Conservation (phyloP, 2,329 filamentous ascomycete genomes). For the Claviceps fusiformis region DNA sequence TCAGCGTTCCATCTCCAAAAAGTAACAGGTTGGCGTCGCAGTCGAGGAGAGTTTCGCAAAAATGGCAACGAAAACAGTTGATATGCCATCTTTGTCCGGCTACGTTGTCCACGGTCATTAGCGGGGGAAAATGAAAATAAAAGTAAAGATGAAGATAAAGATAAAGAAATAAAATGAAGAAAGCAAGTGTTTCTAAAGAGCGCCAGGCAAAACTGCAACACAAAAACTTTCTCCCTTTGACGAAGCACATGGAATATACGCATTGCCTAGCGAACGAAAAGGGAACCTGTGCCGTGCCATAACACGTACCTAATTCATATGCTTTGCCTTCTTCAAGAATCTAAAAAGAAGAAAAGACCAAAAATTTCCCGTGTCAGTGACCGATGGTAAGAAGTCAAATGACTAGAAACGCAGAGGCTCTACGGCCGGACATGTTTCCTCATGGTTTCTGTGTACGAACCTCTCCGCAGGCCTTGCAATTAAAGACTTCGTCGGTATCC, state of each 20-base stretch:
- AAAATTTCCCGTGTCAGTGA: neutral
- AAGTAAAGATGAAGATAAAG: neutral
- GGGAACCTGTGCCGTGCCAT: neutral
- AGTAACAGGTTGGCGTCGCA: constrained; percentile 95
- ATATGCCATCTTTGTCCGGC: constrained; percentile 97
- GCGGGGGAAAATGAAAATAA: constrained; percentile 2
- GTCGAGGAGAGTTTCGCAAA: constrained; percentile 87
- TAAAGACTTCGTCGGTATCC: constrained; percentile 72
- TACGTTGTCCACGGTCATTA: constrained; percentile 23
- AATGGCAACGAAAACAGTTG: constrained; percentile 96
- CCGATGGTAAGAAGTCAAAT: neutral
- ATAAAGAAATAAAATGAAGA: neutral
- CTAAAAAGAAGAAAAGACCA: constrained; percentile 28
- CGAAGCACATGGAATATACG: neutral
- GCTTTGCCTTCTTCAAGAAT: constrained; percentile 98
- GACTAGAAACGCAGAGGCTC: neutral
- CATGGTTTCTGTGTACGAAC: constrained; percentile 27
- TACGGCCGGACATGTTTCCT: neutral
- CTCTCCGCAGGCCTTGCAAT: constrained; percentile 88
- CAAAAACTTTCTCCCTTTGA: neutral
- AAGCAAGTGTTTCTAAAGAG: neutral
- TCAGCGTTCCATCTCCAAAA: constrained; percentile 91
- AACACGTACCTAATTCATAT: constrained; percentile 77
- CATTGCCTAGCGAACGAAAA: neutral
- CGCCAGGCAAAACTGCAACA: neutral